These are phyloP conservation scores for Hemisphaericaspora xylanilytica DNA, from an alignment of 1,139 yeast genomes.

Conservation along the genomic window DNA sequence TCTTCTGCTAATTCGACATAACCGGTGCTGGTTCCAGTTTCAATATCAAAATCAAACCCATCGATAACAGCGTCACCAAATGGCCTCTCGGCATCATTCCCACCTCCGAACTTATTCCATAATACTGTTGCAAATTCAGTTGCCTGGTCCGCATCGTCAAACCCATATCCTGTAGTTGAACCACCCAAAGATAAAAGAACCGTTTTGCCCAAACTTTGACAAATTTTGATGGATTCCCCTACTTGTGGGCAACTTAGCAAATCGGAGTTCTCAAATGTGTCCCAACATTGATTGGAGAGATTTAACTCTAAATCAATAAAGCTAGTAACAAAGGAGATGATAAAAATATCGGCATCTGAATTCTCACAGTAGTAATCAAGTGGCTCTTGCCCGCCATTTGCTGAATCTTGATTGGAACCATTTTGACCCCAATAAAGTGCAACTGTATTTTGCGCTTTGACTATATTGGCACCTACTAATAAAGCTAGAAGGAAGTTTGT, in stretches of 20 bases:
- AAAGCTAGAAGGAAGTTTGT: conserved; percentile 12
- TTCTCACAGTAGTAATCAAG: conserved; percentile 68
- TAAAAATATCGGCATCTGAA: conserved; percentile 65
- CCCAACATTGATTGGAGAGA: conserved; percentile 67
- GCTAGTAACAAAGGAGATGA: conserved; percentile 65
- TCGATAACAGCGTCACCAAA: conserved; percentile 53
- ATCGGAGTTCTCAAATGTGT: conserved; percentile 52
- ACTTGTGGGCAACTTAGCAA: conserved; percentile 59
- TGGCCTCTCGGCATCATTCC: conserved; percentile 65
- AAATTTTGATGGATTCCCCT: conserved; percentile 69
- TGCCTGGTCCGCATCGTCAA: conserved; percentile 58
- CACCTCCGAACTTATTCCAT: conserved; percentile 86
- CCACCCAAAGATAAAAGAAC: conserved; percentile 87
- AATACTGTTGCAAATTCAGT: conserved; percentile 63
- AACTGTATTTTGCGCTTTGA: conserved; percentile 52
- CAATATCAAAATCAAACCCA: conserved; percentile 45
- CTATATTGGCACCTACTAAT: conserved; percentile 21
- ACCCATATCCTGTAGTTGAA: conserved; percentile 76
- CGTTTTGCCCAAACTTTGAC: conserved; percentile 77
- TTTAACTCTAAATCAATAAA: conserved; percentile 59
- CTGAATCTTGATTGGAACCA: conserved; percentile 6
- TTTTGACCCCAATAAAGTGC: conserved; percentile 90
- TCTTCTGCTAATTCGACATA: conserved; percentile 59
- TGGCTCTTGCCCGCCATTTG: conserved; percentile 63
- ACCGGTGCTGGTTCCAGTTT: conserved; percentile 50